Evolutionary conservation across 768 basidiomycete species (phyloP).

Genomic region (Boletus tylopilopsis): DNA sequence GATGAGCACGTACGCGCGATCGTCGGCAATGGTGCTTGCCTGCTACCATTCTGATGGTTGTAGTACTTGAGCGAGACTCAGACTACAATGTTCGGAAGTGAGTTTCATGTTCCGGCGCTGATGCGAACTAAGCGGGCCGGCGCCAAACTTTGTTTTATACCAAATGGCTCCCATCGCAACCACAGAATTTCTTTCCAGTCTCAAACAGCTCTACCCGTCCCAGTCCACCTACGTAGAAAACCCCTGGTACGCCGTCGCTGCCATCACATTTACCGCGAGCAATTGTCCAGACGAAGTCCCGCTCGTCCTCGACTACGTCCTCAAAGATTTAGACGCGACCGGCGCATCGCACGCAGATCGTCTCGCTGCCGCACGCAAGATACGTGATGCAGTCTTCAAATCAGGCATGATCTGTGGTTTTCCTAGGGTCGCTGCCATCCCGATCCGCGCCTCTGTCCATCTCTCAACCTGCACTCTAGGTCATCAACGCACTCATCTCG

Average conservation of each 20-base stretch:
- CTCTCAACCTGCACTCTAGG: conserved; percentile 3
- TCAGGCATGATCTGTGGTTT: conserved; percentile 55
- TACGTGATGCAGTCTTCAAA: conserved; percentile 64
- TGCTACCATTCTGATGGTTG: conserved; percentile 23
- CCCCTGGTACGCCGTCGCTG: conserved; percentile 60
- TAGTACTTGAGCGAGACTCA: no score
- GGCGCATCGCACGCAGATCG: conserved; percentile 32
- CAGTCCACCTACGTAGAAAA: conserved; percentile 28
- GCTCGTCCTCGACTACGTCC: conserved; percentile 46
- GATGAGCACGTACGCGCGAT: background rate
- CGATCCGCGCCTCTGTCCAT: background rate
- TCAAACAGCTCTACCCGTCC: conserved; percentile 46
- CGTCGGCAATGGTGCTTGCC: conserved; percentile 3
- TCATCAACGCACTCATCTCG: conserved; percentile 54
- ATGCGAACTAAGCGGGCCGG: no score
- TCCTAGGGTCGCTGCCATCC: conserved; percentile 43
- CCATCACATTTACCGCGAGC: conserved; percentile 53
- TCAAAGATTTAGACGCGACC: conserved; percentile 40
- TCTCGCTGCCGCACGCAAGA: conserved; percentile 44
- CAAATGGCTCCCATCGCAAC: conserved; percentile 36
- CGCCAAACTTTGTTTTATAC: no score
- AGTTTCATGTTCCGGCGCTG: no score
- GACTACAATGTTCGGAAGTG: no score
- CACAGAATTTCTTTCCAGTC: conserved; percentile 37
- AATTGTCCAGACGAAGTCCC: conserved; percentile 60